Evolutionary conservation across 2,329 filamentous ascomycete species (phyloP).

Genomic region (Graphilbum fragrans): DNA sequence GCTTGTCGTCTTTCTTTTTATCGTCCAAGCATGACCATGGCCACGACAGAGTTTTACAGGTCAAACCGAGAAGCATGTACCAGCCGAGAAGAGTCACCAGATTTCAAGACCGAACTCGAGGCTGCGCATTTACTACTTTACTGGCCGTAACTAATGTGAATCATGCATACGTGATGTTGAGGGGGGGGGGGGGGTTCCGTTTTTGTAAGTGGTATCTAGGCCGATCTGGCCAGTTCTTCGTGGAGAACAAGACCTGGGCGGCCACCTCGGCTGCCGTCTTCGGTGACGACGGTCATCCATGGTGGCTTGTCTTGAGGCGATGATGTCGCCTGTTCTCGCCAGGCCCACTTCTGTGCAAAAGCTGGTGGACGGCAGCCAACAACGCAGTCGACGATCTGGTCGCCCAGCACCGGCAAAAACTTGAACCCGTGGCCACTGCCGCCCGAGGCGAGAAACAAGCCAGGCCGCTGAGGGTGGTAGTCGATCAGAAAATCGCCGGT

Average conservation of each 20-base stretch:
- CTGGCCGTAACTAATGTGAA: too few relatives aligned
- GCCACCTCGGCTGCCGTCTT: constrained; percentile 42
- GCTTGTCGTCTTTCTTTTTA: too few relatives aligned
- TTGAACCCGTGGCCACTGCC: constrained; percentile 58
- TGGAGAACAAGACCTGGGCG: constrained; percentile 30
- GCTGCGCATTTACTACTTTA: too few relatives aligned
- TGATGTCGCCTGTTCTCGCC: constrained; percentile 17
- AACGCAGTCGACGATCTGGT: constrained; percentile 46
- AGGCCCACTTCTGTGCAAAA: constrained; percentile 47
- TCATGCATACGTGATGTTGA: too few relatives aligned
- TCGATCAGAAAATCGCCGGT: constrained; percentile 60
- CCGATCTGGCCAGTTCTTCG: constrained; percentile 25
- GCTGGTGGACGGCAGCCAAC: constrained; percentile 30
- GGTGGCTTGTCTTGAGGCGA: constrained; percentile 10
- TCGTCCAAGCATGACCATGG: too few relatives aligned
- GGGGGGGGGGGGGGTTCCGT: too few relatives aligned
- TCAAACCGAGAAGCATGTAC: too few relatives aligned
- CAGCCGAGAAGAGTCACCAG: too few relatives aligned
- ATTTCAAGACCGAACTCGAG: too few relatives aligned
- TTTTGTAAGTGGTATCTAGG: too few relatives aligned
- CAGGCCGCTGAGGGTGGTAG: constrained; percentile 50
- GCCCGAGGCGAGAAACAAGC: constrained; percentile 49
- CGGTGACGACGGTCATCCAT: constrained; percentile 30
- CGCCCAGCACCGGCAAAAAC: constrained; percentile 54
- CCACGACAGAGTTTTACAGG: too few relatives aligned